Percentiles rank a stretch among this genome's conserved stretches.
Conservation (phyloP, 331 rosid species). For the Malus hybrid region DNA sequence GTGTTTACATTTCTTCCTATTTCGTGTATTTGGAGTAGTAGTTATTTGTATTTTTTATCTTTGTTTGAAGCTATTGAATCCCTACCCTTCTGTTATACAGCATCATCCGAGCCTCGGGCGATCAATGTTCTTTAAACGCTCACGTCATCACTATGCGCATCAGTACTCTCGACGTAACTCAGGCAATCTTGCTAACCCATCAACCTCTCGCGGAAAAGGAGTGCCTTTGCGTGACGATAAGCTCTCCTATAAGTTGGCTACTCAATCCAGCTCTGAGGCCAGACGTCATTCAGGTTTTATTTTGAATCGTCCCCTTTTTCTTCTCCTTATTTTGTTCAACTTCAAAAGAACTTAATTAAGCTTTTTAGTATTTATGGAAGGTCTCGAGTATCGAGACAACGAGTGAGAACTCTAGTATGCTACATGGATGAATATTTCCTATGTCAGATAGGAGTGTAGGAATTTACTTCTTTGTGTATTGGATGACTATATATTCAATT, state of each 20-base stretch:
- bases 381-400: not conserved
- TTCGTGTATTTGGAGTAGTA: not conserved
- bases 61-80: slow-evolving; percentile 38
- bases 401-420: not conserved
- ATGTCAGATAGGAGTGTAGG: not conserved
- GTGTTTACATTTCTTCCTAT: not conserved
- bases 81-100: slow-evolving; percentile 32
- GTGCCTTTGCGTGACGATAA: slow-evolving; percentile 37
- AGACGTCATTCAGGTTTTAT: slow-evolving; percentile 42
- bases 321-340: not conserved
- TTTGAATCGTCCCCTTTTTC: not conserved
- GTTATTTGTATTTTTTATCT: not conserved
- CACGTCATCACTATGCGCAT: slow-evolving; percentile 74
- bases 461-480: not conserved
- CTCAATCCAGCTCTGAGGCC: slow-evolving; percentile 42
- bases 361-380: not conserved
- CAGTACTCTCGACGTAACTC: slow-evolving; percentile 80
- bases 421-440: not conserved
- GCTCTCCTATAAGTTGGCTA: slow-evolving; percentile 49
- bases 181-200: slow-evolving; percentile 42
- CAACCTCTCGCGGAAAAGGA: slow-evolving; percentile 62
- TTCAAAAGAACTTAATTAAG: not conserved
- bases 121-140: slow-evolving; percentile 63
- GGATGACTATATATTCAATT: not conserved
- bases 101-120: slow-evolving; percentile 68